phyloP scores from a whole-genome alignment of 2,329 filamentous ascomycete species.

The Stachybotrys elegans region DNA sequence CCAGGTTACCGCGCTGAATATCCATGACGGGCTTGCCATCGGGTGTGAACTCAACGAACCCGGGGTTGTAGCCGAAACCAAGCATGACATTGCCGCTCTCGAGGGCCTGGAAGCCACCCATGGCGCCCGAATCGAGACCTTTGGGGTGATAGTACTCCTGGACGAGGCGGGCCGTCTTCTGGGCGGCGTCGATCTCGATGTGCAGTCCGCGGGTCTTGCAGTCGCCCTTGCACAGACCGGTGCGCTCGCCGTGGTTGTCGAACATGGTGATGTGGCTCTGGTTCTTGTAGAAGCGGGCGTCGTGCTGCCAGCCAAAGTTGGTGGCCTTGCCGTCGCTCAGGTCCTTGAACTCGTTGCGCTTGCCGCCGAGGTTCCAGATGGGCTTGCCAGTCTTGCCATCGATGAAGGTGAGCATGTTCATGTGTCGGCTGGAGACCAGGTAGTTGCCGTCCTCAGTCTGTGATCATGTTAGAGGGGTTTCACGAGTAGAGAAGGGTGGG shows the following conservation, averaged over 20 bases:
- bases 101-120: constrained; percentile 20
- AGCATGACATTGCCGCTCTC: constrained; percentile 21
- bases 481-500: background rate
- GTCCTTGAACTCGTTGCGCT: constrained; percentile 28
- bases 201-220: constrained; percentile 24
- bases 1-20: constrained; percentile 17
- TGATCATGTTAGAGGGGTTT: background rate
- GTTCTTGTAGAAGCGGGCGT: constrained; percentile 25
- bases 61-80: constrained; percentile 22
- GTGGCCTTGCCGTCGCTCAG: constrained; percentile 26
- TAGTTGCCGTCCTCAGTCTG: constrained; percentile 28
- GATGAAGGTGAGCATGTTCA: constrained; percentile 23
- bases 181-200: constrained; percentile 20
- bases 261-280: constrained; percentile 29
- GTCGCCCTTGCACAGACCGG: constrained; percentile 17
- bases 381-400: constrained; percentile 20
- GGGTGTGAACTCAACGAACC: constrained; percentile 20
- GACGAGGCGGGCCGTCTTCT: constrained; percentile 23
- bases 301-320: constrained; percentile 33
- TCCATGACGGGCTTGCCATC: constrained; percentile 19
- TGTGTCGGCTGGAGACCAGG: constrained; percentile 28
- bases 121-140: constrained; percentile 17
- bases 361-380: constrained; percentile 31
- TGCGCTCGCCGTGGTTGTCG: constrained; percentile 31
- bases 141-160: constrained; percentile 23